Conservation (phyloP, 2,329 filamentous ascomycete genomes). For the Monosporascus sp. region DNA sequence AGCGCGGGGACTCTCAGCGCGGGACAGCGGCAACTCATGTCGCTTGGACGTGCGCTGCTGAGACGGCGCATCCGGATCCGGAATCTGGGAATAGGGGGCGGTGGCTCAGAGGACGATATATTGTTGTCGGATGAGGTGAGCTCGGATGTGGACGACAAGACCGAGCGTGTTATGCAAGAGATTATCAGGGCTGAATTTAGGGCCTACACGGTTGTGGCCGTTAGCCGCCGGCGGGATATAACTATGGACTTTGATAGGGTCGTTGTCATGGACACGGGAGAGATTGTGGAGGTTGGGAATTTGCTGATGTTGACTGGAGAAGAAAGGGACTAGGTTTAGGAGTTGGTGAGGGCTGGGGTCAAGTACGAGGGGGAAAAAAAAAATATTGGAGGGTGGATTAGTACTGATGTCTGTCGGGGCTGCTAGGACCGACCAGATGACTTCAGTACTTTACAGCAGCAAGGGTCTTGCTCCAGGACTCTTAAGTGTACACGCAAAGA, state of each 20-base stretch:
- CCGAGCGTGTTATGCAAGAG: slow-evolving; percentile 20
- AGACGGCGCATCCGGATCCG: slow-evolving; percentile 18
- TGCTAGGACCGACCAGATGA: too few species aligned
- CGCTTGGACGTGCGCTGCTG: slow-evolving; percentile 21
- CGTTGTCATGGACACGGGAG: slow-evolving; percentile 41
- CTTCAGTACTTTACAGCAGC: too few species aligned
- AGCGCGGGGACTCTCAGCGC: slow-evolving; percentile 39
- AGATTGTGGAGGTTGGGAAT: slow-evolving; percentile 34
- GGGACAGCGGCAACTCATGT: slow-evolving; percentile 38
- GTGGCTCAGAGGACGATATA: slow-evolving; percentile 19
- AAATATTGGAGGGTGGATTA: too few species aligned
- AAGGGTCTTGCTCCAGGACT: too few species aligned
- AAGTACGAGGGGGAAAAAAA: not conserved
- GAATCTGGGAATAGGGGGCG: slow-evolving; percentile 12
- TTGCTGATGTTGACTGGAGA: slow-evolving; percentile 14
- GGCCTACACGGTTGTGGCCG: slow-evolving; percentile 41
- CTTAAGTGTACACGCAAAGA: too few species aligned
- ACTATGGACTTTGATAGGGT: slow-evolving; percentile 45
- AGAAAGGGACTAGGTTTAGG: slow-evolving; percentile 15
- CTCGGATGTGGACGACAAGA: slow-evolving; percentile 25
- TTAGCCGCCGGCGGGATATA: slow-evolving; percentile 30
- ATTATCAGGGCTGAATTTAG: slow-evolving; percentile 19
- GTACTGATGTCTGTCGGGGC: too few species aligned
- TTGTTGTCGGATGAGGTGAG: slow-evolving; percentile 29
- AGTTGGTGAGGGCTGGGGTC: slow-evolving; percentile 8